Base-by-base conservation (phyloP, 1,284 basidiomycete genomes). In the Melampsora americana region DNA sequence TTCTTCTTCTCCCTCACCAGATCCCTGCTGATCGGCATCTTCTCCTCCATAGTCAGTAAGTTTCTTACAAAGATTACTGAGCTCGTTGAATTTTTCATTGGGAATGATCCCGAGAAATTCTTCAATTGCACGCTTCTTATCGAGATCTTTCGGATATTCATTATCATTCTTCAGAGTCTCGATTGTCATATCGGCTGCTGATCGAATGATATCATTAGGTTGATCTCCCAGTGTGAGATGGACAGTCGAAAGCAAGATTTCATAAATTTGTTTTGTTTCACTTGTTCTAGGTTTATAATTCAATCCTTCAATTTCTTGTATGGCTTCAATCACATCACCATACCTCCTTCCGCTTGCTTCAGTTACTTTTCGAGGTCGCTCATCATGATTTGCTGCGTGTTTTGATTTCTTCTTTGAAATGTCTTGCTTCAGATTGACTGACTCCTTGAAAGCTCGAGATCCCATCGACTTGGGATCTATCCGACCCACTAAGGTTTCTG, bases 81-180 rank as follows among this genome's bases (percentile, higher is more conserved):
- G 87, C 83, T 95, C 92, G 18, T 90, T 88, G 83, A 98, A 99
- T 3, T 85, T 82, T 78, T 97, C 95, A 80, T 87, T 89, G 14
- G 87, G 84, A 14, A 96, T 82, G 2, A 78, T 74, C 0, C 92
- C 89, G 4, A 95, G 82, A 66, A 98, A 87, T 16, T 89, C 89
- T 83, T 97, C 91, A 39, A 95, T 88, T 81, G 97, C 94, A 84
- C 90, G 92, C 84, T 97, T 96, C 87, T 95, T 95, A 86, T 99
- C 96, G 81, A 97, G 93, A 83, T 99, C 95, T 84, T 95, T 96
- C 85, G 95, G 83, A 78, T 87, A 85, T 16, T 77, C 66, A 48
- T 77, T 69, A 79, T 96, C 93, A 81, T 89, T 91, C 85, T 98
- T 99, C 80, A 99, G 87, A 4, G 89, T 88, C 84, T 96, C 93